Conservation (phyloP, 2,329 filamentous ascomycete genomes). For the Venturia nashicola region DNA sequence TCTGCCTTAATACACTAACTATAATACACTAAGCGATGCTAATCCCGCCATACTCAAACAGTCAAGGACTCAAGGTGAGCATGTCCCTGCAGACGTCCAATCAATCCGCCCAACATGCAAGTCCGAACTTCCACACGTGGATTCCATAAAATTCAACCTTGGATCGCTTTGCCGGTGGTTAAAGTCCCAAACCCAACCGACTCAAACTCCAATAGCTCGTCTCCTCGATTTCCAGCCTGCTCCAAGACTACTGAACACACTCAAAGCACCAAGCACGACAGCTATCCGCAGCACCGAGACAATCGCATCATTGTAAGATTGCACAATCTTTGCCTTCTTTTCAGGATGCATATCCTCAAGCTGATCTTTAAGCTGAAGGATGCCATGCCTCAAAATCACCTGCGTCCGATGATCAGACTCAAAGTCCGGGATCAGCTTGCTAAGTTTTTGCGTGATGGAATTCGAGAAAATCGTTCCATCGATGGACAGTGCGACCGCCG, state of each 20-base stretch:
- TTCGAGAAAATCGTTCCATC: slow-evolving; percentile 27
- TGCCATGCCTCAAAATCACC: not conserved
- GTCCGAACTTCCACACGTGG: too few relatives aligned
- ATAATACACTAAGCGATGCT: too few relatives aligned
- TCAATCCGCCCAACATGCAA: too few relatives aligned
- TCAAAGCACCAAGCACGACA: not conserved
- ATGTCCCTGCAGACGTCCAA: not conserved
- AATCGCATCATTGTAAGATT: not conserved
- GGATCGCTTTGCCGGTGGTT: too few relatives aligned
- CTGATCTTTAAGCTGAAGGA: not conserved
- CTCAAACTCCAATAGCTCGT: not conserved
- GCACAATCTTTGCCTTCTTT: not conserved
- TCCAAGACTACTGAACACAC: not conserved
- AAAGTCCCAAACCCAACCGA: too few relatives aligned
- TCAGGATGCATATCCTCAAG: not conserved
- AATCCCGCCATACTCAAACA: too few relatives aligned
- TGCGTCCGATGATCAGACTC: slow-evolving; percentile 18
- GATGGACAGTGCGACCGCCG: not conserved
- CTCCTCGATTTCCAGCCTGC: not conserved
- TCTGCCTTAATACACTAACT: too few relatives aligned
- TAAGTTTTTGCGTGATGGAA: slow-evolving; percentile 30
- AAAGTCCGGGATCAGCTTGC: slow-evolving; percentile 25
- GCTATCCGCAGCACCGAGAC: not conserved
- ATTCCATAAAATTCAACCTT: too few relatives aligned
- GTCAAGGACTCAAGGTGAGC: too few relatives aligned